A percentile compares a stretch with the other conserved stretches of the same genome.
Conservation (phyloP, 305 asterid genomes). For the Withania somnifera region DNA sequence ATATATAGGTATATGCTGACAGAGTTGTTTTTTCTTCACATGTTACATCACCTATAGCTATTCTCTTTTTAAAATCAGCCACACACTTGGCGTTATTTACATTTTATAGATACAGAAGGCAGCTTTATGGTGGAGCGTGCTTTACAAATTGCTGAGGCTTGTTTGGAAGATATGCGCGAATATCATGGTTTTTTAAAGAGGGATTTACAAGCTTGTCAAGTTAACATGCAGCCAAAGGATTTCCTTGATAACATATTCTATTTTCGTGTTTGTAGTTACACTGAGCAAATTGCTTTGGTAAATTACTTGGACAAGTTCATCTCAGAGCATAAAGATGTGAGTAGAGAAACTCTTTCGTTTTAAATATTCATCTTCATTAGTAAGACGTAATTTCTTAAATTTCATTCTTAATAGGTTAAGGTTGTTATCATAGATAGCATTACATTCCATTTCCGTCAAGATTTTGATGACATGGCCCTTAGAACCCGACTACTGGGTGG, state of each 20-base stretch:
- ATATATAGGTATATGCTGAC: conserved; percentile 50
- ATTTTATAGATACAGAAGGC: conserved; percentile 79
- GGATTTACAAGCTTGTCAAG: conserved; percentile 32
- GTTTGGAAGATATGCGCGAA: conserved; percentile 72
- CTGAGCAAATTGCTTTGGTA: conserved; percentile 78
- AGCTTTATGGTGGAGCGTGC: conserved; percentile 94
- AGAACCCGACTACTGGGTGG: conserved; percentile 84
- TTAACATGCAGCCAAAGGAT: conserved; percentile 43
- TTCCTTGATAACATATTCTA: conserved; percentile 70
- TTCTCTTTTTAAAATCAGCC: neutral
- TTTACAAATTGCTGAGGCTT: conserved; percentile 84
- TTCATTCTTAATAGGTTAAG: conserved; percentile 51
- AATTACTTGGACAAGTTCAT: conserved; percentile 80
- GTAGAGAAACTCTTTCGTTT: conserved; percentile 18
- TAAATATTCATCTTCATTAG: neutral
- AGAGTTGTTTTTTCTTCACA: neutral
- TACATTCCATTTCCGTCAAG: conserved; percentile 92
- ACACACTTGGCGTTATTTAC: neutral
- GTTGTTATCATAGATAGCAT: conserved; percentile 76
- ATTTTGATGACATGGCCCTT: conserved; percentile 89
- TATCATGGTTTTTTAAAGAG: conserved; percentile 46
- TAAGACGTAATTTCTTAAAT: neutral
- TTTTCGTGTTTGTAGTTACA: conserved; percentile 80
- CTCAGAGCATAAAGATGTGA: conserved; percentile 74
- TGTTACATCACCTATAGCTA: neutral